Evolutionary conservation across 148 eudicot genomes (phyloP), one percentile per base, ranked within the genome.

Genomic region (Cornus suecica): DNA sequence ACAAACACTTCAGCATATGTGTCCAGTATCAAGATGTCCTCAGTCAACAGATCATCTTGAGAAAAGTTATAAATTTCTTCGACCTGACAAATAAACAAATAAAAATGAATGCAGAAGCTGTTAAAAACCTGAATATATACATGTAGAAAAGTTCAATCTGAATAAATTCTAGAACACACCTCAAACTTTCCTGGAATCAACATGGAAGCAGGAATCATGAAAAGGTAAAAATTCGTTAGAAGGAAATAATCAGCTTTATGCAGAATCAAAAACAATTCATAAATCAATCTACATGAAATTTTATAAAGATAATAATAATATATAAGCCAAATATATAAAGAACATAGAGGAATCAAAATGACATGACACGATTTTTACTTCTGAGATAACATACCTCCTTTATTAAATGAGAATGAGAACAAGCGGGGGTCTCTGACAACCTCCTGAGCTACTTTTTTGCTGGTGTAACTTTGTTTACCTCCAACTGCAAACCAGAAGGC

Each of bases 31-130:
- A 96, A 82, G 75, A 96, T 76, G 81, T 96, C 99, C 83, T 96
- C 99, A 2, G 99, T 91, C 88, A 96, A 84, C 72, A 96, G 83
- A 81, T 96, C 99, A 85, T 96, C 99, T 84, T 96, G 99, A 28
- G 93, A 86, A 70, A 96, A 96, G 78, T 93, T 96, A 86, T 88
- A 85, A 73, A 96, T 80, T 87, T 96, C 99, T 78, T 93, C 99
- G 79, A 90, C 89, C 99, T 93, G 87, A 60, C 69, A 80, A 48
- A 69, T 42, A 22, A 74, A 64, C 10, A 74, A 0, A 29, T 65
- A 0, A 2, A 70, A 30, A 16, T 37, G 48, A 63, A 69, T 51
- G 28, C 31, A 52, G 15, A 25, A 68, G 52, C 23, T 63, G n/a
- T 0, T 3, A 64, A 11, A 48, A 11, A 48, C 18, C 31, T 4